A percentile compares a stretch with the other conserved stretches of the same genome.
Conservation (phyloP, 768 basidiomycete genomes). For the Porphyrellus cyaneotinctus region DNA sequence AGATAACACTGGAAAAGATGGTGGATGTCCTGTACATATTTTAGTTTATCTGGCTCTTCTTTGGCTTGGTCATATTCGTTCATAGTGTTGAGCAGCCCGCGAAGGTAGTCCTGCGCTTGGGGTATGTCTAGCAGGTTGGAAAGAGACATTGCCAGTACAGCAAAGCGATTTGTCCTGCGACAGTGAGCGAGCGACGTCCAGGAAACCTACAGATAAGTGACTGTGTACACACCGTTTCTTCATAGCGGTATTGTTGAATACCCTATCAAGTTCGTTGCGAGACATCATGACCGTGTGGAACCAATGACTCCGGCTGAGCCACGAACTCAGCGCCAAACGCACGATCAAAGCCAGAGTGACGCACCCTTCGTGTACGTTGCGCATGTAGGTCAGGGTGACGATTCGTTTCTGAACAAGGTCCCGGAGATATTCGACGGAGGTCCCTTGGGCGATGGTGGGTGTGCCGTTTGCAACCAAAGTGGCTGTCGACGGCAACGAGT, state of each 20-base stretch:
- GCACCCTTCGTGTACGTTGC: conserved; percentile 84
- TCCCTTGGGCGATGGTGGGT: conserved; percentile 46
- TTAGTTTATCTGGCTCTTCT: conserved; percentile 49
- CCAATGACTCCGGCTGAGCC: conserved; percentile 71
- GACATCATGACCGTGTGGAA: conserved; percentile 84
- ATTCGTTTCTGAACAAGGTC: conserved; percentile 82
- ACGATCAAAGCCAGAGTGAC: conserved; percentile 24
- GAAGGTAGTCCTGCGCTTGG: conserved; percentile 75
- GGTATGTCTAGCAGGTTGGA: conserved; percentile 77
- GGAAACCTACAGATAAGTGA: not conserved
- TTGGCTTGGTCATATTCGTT: conserved; percentile 77
- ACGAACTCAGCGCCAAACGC: not conserved
- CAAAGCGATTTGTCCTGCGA: conserved; percentile 73
- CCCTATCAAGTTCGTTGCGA: conserved; percentile 64
- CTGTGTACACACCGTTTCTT: conserved; percentile 59
- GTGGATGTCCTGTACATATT: conserved; percentile 49
- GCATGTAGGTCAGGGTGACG: conserved; percentile 78
- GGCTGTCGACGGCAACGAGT: conserved; percentile 39
- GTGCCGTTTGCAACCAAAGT: conserved; percentile 35
- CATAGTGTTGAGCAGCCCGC: conserved; percentile 65
- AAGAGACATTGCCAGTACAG: conserved; percentile 83
- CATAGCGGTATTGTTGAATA: conserved; percentile 72
- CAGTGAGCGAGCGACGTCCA: conserved; percentile 7
- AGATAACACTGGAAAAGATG: not conserved
- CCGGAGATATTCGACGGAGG: conserved; percentile 73